These are phyloP conservation scores for Trichoderma orchidacearum DNA, from an alignment of 495 filamentous ascomycete species.

Conservation along the genomic window DNA sequence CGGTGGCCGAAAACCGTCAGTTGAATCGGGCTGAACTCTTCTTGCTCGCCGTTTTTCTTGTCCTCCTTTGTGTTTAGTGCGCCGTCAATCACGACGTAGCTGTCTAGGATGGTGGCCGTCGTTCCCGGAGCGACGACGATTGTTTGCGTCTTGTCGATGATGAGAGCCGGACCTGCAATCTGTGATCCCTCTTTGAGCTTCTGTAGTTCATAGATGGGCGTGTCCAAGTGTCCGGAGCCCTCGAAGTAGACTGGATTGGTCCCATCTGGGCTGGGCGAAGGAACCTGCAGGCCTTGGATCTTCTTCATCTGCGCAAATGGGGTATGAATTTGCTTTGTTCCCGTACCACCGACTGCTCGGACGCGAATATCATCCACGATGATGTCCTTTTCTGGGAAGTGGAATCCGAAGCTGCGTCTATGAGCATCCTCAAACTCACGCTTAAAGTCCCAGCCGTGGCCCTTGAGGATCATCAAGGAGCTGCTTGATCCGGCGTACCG, in stretches of 20 bases:
- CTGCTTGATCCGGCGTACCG: slow-evolving; percentile 79
- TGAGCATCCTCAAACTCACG: slow-evolving; percentile 75
- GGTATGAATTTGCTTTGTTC: slow-evolving; percentile 61
- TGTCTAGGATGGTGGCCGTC: slow-evolving; percentile 53
- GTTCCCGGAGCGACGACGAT: slow-evolving; percentile 83
- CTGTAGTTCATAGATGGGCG: slow-evolving; percentile 72
- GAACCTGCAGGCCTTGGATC: slow-evolving; percentile 31
- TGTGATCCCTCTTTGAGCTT: slow-evolving; percentile 61
- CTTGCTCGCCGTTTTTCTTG: slow-evolving; percentile 38
- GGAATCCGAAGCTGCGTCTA: slow-evolving; percentile 89
- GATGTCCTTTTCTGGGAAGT: slow-evolving; percentile 73
- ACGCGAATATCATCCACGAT: slow-evolving; percentile 88
- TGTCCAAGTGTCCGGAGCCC: slow-evolving; percentile 52
- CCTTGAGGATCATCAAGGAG: slow-evolving; percentile 71
- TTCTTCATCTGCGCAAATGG: slow-evolving; percentile 49
- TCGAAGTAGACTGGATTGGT: slow-evolving; percentile 55
- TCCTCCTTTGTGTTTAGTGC: slow-evolving; percentile 29
- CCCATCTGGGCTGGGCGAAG: slow-evolving; percentile 38
- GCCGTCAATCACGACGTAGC: slow-evolving; percentile 54
- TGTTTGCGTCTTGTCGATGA: slow-evolving; percentile 92
- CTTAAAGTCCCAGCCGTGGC: slow-evolving; percentile 62
- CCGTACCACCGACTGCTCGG: slow-evolving; percentile 75
- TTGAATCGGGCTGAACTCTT: slow-evolving; percentile 70
- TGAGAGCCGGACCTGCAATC: slow-evolving; percentile 72
- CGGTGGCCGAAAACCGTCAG: slow-evolving; percentile 91